These are phyloP conservation scores for Phialophora tarda DNA, from an alignment of 2,329 filamentous ascomycete species.

Conservation along the genomic window DNA sequence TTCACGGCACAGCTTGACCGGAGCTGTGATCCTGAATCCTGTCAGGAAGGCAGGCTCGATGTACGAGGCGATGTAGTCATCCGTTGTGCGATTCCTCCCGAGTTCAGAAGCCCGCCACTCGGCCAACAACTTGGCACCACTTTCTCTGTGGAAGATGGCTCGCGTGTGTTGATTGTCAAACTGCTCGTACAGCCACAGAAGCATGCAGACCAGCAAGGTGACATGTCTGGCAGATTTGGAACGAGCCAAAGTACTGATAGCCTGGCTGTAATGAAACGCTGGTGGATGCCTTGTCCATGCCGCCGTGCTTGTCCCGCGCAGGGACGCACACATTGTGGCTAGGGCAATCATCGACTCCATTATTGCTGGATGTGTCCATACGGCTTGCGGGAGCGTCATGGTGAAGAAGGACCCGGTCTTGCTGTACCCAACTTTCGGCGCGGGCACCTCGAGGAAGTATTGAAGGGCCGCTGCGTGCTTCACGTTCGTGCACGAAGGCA, in stretches of 20 bases:
- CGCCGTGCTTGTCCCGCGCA: background rate
- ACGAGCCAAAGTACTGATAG: background rate
- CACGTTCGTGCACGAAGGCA: background rate
- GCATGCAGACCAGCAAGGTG: conserved; percentile 6
- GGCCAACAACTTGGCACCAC: background rate
- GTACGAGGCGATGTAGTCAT: background rate
- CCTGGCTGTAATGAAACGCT: background rate
- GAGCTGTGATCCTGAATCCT: background rate
- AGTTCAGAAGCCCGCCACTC: background rate
- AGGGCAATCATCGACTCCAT: conserved; percentile 1
- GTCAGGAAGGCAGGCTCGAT: background rate
- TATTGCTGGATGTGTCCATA: conserved; percentile 3
- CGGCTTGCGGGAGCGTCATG: background rate
- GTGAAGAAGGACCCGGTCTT: conserved; percentile 1
- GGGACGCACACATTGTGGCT: background rate
- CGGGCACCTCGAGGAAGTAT: conserved; percentile 3
- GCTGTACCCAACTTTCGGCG: background rate
- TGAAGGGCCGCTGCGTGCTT: background rate
- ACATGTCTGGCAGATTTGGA: background rate
- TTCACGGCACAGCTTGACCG: conserved; percentile 5
- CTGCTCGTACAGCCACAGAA: background rate
- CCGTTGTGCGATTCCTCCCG: background rate
- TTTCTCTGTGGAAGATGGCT: background rate
- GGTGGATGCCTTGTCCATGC: background rate
- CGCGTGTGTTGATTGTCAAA: background rate